phyloP scores from a whole-genome alignment of 2,329 filamentous ascomycete genomes.

The Xylariales sp. region DNA sequence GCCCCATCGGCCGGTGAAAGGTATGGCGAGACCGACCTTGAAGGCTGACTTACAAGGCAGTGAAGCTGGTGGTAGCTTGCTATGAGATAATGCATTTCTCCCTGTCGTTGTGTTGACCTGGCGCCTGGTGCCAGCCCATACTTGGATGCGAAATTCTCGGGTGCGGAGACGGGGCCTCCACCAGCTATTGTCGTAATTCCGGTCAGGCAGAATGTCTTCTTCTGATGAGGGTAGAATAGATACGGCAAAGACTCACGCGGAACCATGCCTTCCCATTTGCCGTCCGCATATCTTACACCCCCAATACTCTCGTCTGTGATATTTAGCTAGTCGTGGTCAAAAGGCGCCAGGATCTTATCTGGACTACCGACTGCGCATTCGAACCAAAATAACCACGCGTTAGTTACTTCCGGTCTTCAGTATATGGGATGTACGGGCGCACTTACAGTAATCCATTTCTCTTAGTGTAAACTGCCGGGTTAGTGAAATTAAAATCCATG shows the following conservation, averaged over 20 bases:
- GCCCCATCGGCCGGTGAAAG: neutral
- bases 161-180: neutral
- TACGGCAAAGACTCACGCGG: neutral
- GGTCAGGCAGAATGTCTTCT: too few relatives aligned
- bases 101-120: neutral
- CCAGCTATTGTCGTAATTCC: neutral
- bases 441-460: neutral
- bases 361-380: neutral
- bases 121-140: neutral
- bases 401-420: neutral
- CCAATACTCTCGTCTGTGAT: neutral
- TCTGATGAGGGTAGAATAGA: neutral
- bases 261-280: neutral
- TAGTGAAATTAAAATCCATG: neutral
- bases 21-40: neutral
- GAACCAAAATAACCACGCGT: neutral
- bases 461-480: neutral
- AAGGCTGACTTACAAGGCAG: neutral
- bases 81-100: slow-evolving; percentile 6
- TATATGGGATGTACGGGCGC: neutral
- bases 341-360: slow-evolving; percentile 3
- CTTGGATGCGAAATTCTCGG: neutral
- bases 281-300: neutral
- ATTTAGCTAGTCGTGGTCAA: slow-evolving; percentile 3
- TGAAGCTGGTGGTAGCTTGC: neutral